A percentile compares a stretch with the other conserved stretches of the same genome.
These are phyloP conservation scores for Chiua sp. DNA, from an alignment of 1,284 basidiomycete genomes.

Conservation along the genomic window DNA sequence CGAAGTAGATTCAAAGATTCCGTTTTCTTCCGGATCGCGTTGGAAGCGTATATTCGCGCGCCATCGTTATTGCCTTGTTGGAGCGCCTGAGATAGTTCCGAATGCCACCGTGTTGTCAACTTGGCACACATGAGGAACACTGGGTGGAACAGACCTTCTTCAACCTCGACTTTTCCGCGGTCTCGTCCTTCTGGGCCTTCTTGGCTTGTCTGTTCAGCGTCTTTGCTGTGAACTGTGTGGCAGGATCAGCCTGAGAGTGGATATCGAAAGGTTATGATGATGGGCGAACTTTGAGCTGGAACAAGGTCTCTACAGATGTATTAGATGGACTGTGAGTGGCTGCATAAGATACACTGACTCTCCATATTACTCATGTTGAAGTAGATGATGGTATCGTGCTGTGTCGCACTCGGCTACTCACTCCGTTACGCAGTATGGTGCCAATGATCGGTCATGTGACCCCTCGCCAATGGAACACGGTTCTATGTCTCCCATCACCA, in stretches of 20 bases:
- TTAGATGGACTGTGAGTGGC: conserved; percentile 1
- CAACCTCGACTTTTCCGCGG: conserved; percentile 81
- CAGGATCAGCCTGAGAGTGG: conserved; percentile 13
- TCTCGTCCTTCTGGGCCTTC: conserved; percentile 96
- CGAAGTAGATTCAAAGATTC: conserved; percentile 92
- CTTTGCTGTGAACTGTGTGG: conserved; percentile 91
- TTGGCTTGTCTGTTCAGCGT: conserved; percentile 90
- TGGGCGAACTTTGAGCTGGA: conserved; percentile 83
- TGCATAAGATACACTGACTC: conserved; percentile 60
- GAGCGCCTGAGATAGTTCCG: conserved; percentile 71
- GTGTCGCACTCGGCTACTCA: not conserved
- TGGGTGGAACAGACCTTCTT: conserved; percentile 74
- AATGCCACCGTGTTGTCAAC: not conserved
- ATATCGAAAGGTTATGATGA: conserved; percentile 9
- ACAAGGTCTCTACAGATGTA: conserved; percentile 78
- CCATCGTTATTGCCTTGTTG: conserved; percentile 98
- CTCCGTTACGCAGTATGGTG: not conserved
- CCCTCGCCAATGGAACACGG: not conserved
- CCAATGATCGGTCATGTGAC: conserved; percentile 22
- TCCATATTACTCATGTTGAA: conserved; percentile 83
- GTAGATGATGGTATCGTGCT: conserved; percentile 7
- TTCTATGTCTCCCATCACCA: too few relatives aligned
- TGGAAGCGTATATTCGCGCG: conserved; percentile 98
- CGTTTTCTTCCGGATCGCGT: conserved; percentile 98
- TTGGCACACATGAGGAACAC: not conserved